Conservation (phyloP, 768 basidiomycete species). For the Postia placenta region DNA sequence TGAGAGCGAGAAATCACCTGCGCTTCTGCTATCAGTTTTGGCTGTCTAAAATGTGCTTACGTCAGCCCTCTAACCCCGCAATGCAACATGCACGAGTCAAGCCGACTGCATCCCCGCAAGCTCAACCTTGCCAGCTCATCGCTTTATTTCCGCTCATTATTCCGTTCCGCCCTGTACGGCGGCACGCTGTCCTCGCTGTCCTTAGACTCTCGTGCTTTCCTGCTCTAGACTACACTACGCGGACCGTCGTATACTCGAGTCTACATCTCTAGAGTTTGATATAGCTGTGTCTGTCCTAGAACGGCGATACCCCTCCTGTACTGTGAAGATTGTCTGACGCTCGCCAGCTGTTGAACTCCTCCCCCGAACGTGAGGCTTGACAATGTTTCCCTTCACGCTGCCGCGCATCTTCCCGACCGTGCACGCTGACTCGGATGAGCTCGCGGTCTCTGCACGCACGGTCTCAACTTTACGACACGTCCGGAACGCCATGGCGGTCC, state of each 20-base stretch:
- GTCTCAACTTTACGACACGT: constrained; percentile 50
- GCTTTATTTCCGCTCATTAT: too few species aligned
- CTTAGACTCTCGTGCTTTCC: background rate
- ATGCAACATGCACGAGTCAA: constrained; percentile 7
- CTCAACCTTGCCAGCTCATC: constrained; percentile 9
- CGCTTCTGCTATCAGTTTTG: background rate
- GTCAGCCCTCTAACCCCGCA: constrained; percentile 22
- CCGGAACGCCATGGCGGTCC: constrained; percentile 61
- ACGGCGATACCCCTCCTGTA: constrained; percentile 14
- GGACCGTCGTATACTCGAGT: constrained; percentile 14
- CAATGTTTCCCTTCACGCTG: constrained; percentile 26
- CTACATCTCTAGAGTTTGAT: background rate
- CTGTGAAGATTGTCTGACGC: background rate
- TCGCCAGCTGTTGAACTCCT: background rate
- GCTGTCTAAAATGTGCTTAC: too few species aligned
- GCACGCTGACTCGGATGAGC: constrained; percentile 45
- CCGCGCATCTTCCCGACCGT: constrained; percentile 41
- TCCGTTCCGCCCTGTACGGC: constrained; percentile 1
- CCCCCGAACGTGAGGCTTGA: background rate
- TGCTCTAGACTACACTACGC: constrained; percentile 22
- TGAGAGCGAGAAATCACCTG: background rate
- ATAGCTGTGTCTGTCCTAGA: constrained; percentile 12
- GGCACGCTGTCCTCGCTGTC: background rate
- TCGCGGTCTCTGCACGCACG: constrained; percentile 37
- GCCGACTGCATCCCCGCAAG: constrained; percentile 1